phyloP scores from a whole-genome alignment of 768 basidiomycete species.

The Suillus bovinus region DNA sequence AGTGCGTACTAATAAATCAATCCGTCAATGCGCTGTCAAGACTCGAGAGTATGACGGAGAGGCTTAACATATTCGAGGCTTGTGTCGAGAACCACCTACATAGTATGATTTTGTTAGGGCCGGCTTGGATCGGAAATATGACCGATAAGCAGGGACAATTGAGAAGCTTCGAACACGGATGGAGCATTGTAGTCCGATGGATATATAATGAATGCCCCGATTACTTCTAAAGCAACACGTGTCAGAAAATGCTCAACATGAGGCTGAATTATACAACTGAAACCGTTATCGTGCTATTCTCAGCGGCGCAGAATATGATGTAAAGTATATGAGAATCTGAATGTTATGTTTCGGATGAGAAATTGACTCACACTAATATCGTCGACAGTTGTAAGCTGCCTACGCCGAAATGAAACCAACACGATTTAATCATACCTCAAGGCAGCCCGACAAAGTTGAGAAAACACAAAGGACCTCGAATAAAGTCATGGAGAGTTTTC shows the following conservation, averaged over 20 bases:
- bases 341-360: slow-evolving; percentile 23
- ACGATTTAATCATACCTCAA: neutral
- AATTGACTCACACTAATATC: slow-evolving; percentile 24
- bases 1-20: neutral
- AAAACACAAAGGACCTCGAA: neutral
- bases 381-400: neutral
- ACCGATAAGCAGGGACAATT: slow-evolving; percentile 33
- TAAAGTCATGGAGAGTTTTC: neutral
- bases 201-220: slow-evolving; percentile 40
- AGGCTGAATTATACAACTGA: slow-evolving; percentile 25
- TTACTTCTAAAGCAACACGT: slow-evolving; percentile 15
- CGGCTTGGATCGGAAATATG: neutral
- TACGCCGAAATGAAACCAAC: too few species aligned
- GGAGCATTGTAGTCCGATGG: slow-evolving; percentile 29
- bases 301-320: slow-evolving; percentile 38
- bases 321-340: slow-evolving; percentile 33
- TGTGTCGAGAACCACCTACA: neutral
- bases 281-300: slow-evolving; percentile 13
- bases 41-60: too few species aligned
- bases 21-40: neutral
- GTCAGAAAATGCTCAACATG: neutral
- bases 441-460: neutral
- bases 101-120: neutral
- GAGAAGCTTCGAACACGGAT: slow-evolving; percentile 18
- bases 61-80: too few species aligned